Conservation (phyloP, 106 monocot genomes). For the Chionographis japonica region DNA sequence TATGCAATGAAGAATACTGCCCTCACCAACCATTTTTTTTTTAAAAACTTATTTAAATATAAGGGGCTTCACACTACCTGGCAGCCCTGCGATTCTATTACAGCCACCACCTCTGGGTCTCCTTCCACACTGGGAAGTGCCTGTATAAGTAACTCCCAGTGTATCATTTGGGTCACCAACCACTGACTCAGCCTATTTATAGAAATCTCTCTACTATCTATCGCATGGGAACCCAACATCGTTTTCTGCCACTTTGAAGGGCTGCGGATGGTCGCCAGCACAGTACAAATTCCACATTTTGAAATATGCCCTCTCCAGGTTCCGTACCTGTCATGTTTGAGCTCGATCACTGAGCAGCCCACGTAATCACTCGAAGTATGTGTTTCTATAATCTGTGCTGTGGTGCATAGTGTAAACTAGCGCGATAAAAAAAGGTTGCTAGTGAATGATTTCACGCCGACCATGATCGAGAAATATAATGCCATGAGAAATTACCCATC, state of each 20-base stretch:
- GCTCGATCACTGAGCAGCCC: no score
- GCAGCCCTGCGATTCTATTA: no score
- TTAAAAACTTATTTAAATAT: no score
- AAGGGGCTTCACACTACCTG: no score
- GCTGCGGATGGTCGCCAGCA: slow-evolving; percentile 43
- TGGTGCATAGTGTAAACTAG: no score
- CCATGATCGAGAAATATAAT: background rate
- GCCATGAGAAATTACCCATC: slow-evolving; percentile 59
- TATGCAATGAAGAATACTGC: no score
- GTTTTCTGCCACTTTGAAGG: slow-evolving; percentile 79
- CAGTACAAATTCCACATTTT: slow-evolving; percentile 93
- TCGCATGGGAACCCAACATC: slow-evolving; percentile 68
- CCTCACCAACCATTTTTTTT: no score
- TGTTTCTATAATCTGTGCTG: no score
- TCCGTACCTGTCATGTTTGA: slow-evolving; percentile 54
- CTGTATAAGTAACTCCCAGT: slow-evolving; percentile 17
- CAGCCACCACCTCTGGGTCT: slow-evolving; percentile 1
- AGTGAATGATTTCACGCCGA: no score
- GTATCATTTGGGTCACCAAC: slow-evolving; percentile 29
- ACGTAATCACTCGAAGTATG: no score
- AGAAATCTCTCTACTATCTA: slow-evolving; percentile 23
- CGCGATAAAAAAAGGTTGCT: no score
- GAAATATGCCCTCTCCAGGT: slow-evolving; percentile 79
- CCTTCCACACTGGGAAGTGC: slow-evolving; percentile 24
- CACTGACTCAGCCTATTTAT: slow-evolving; percentile 19